Evolutionary conservation across 1,139 yeast genomes (phyloP).

Genomic region (Diutina rugosa): DNA sequence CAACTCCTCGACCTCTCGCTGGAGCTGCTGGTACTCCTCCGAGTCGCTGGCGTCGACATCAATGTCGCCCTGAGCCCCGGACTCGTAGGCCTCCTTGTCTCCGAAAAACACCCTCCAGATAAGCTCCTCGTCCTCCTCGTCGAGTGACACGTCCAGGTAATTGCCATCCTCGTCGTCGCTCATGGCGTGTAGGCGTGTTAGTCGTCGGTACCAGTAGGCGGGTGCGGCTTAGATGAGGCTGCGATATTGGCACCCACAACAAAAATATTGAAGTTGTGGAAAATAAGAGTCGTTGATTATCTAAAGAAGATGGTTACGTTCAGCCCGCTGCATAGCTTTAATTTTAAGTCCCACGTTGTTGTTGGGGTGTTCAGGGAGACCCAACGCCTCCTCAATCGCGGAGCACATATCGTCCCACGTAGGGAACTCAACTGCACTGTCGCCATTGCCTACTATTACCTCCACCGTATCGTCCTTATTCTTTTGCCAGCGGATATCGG

Average conservation of each 20-base stretch:
- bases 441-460: neutral
- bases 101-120: slow-evolving; percentile 32
- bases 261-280: too few species aligned
- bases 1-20: slow-evolving; percentile 4
- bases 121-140: slow-evolving; percentile 35
- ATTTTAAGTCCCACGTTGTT: neutral
- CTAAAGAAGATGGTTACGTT: neutral
- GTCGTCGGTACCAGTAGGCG: neutral
- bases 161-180: neutral
- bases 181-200: neutral
- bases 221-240: neutral
- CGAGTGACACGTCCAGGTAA: slow-evolving; percentile 23
- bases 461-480: neutral
- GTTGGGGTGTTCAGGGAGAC: neutral
- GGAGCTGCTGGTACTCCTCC: neutral
- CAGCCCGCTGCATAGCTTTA: neutral
- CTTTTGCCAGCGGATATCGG: neutral
- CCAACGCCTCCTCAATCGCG: neutral
- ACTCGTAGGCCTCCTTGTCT: slow-evolving; percentile 3
- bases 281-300: neutral
- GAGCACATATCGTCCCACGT: neutral
- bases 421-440: neutral
- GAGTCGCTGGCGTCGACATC: slow-evolving; percentile 5
- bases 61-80: slow-evolving; percentile 14
- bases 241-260: neutral